A percentile compares a stretch with the other conserved stretches of the same genome.
Conservation (phyloP, 768 basidiomycete genomes). For the Mycena filopes region DNA sequence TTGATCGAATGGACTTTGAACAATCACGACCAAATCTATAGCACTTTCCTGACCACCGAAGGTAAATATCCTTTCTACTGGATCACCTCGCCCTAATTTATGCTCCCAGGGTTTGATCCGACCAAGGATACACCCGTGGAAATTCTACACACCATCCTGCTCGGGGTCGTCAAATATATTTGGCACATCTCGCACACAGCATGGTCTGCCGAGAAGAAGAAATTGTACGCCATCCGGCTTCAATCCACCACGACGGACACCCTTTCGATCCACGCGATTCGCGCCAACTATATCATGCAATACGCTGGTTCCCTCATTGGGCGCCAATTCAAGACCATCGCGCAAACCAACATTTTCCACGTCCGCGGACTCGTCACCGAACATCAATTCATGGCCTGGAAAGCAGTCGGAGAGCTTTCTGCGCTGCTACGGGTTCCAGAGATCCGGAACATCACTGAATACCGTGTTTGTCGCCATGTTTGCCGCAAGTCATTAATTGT, state of each 20-base stretch:
- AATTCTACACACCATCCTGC: constrained; percentile 55
- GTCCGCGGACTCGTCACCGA: no score
- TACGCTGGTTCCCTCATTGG: no score
- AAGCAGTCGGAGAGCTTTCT: no score
- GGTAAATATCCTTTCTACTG: not conserved
- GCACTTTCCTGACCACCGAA: not conserved
- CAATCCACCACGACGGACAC: constrained; percentile 25
- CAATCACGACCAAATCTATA: not conserved
- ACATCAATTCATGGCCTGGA: no score
- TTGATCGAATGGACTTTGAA: not conserved
- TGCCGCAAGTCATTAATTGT: not conserved
- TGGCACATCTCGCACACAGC: constrained; percentile 48
- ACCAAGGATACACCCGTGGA: constrained; percentile 51
- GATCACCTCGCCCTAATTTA: not conserved
- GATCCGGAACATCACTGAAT: no score
- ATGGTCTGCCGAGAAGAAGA: constrained; percentile 42
- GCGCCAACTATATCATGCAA: no score
- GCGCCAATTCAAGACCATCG: no score
- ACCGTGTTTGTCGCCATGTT: no score
- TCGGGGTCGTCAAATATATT: constrained; percentile 54
- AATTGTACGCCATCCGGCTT: constrained; percentile 41
- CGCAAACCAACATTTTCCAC: no score
- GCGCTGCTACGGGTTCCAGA: no score
- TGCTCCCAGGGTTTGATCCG: constrained; percentile 41
- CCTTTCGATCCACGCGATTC: no score